Base-by-base conservation (phyloP, 2,329 filamentous ascomycete genomes). In the Diaporthe sp. region DNA sequence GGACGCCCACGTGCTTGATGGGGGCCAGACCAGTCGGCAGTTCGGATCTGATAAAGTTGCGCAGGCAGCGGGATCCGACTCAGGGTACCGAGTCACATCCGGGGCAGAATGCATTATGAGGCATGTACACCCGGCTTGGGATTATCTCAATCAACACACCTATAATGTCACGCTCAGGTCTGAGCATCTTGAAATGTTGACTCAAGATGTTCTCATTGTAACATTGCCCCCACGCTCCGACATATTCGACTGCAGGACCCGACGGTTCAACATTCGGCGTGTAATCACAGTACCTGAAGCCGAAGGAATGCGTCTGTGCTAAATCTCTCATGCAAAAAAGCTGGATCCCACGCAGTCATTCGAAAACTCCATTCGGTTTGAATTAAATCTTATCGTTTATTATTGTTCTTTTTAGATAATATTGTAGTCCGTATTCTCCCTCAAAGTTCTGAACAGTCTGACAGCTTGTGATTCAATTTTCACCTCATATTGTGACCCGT, bases 1-100 rank as follows among this genome's bases (percentile, higher is more conserved):
- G 42, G 61, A 50, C 27, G 17, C 42, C 61, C 61, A 66, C 61
- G 61, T 66, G 61, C 61, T 51, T 22, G 25, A 51, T 47, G 61
- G 61, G 61, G 61, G 61, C 61, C 61, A 66, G 44, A 65, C 10
- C 27, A 22, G 19, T 25, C 61, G 27, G 61, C 44, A 37, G 22
- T 51, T 66, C 44, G 61, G 61, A 66, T 66, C 61, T 66, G 61
- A 66, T 51, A 66, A 66, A 13, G 42, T 50, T 13, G 13, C 30
- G 61, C 17, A 47, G 27, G 22, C 27, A 35, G 42, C 61, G n/a
- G 61, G 39, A 47, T 65, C 59, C 39, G 59, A 30, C 59, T 63
- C 42, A 17, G 25, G 25, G 25, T 9, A 13, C n/a, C 4, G 15
- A 17, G 39, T 65, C 59, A 35, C 59, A 65, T 50, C 27, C 42